These are phyloP conservation scores for Quercus gilva DNA, from an alignment of 306 rosid genomes.

Conservation along the genomic window DNA sequence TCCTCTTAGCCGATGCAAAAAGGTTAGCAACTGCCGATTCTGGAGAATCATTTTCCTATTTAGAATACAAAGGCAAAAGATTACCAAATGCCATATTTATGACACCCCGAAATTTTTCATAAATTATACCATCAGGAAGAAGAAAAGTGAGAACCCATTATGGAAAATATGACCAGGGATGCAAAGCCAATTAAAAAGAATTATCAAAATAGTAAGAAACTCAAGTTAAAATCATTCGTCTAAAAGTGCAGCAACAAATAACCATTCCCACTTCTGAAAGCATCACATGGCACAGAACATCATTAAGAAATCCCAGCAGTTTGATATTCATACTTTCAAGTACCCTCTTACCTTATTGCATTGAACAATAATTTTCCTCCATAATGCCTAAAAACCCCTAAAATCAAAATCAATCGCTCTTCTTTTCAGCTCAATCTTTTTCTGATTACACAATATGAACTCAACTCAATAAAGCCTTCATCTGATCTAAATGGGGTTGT, in stretches of 20 bases:
- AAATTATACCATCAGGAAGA: not conserved
- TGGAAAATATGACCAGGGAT: not conserved
- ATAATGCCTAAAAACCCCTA: not conserved
- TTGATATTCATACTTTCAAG: not conserved
- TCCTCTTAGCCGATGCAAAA: constrained; percentile 65
- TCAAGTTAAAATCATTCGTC: not conserved
- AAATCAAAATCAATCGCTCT: not conserved
- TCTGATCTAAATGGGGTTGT: not conserved
- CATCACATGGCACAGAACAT: not conserved
- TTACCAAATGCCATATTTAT: constrained; percentile 6
- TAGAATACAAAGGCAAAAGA: constrained; percentile 18
- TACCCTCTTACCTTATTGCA: not conserved
- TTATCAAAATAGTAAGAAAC: constrained; percentile 2
- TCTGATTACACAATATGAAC: not conserved
- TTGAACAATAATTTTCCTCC: not conserved
- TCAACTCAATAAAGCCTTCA: not conserved
- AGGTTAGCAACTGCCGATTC: constrained; percentile 83
- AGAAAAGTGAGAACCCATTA: not conserved
- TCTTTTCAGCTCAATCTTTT: not conserved
- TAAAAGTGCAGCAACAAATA: not conserved
- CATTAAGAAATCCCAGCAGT: not conserved
- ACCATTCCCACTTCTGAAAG: not conserved
- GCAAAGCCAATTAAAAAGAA: not conserved
- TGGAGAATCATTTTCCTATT: constrained; percentile 76
- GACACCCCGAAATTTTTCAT: not conserved